phyloP scores from a whole-genome alignment of 352 stramenopile species.

The Globisporangium radiosum region DNA sequence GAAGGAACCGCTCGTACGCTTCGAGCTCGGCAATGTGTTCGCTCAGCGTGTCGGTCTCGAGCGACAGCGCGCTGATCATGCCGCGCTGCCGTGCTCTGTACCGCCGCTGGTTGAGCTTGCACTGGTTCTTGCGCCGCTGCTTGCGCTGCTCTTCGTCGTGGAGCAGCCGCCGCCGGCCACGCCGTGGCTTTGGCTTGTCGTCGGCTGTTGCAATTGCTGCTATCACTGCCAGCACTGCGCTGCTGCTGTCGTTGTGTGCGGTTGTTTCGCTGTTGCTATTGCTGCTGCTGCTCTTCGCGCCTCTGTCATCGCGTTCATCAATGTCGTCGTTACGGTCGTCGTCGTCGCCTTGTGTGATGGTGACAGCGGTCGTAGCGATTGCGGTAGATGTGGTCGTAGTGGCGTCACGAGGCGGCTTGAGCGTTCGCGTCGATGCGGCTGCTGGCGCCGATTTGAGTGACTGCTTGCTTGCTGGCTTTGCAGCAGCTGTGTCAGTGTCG shows the following conservation, averaged over 20 bases:
- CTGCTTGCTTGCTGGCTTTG: background rate
- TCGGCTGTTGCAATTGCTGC: background rate
- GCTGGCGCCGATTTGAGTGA: too few relatives aligned
- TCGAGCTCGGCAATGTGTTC: constrained; percentile 39
- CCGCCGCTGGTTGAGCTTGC: constrained; percentile 65
- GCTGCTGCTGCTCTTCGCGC: constrained; percentile 1
- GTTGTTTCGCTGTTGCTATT: too few relatives aligned
- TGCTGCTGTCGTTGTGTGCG: background rate
- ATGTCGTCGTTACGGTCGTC: background rate
- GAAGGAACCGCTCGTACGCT: constrained; percentile 47
- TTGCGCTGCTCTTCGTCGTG: constrained; percentile 62
- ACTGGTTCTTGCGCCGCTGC: constrained; percentile 58
- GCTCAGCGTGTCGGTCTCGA: constrained; percentile 46
- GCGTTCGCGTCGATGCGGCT: too few relatives aligned
- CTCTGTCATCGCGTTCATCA: too few relatives aligned
- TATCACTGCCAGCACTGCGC: background rate
- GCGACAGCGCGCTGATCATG: constrained; percentile 51
- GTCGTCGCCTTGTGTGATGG: background rate
- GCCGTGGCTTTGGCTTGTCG: constrained; percentile 15
- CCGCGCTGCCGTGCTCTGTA: constrained; percentile 59
- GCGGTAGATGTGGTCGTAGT: too few relatives aligned
- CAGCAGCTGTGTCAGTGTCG: background rate
- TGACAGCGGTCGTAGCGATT: background rate
- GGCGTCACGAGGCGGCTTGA: too few relatives aligned
- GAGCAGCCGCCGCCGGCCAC: constrained; percentile 43